Percentiles rank a stretch among this genome's conserved stretches.
Conservation (phyloP, 768 basidiomycete species). For the Hygrocybe punicea region DNA sequence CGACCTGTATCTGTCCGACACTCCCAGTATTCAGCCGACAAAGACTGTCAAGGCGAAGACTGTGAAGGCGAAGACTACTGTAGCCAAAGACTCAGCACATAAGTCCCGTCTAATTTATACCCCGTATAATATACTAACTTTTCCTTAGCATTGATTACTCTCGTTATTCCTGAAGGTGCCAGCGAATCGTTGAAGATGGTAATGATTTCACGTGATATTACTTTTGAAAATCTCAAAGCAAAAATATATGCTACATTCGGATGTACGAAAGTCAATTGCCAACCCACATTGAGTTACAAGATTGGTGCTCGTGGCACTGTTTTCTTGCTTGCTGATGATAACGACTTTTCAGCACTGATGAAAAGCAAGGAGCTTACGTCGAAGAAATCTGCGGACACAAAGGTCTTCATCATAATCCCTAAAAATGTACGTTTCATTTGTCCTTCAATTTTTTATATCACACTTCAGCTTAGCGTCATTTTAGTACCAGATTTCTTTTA, state of each 20-base stretch:
- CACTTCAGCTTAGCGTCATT: not conserved
- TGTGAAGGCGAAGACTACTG: too few species aligned
- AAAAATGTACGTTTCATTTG: not conserved
- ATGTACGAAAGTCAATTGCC: not conserved
- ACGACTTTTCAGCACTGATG: too few species aligned
- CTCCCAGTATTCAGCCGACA: not conserved
- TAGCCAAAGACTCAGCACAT: not conserved
- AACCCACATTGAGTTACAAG: not conserved
- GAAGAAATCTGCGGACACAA: not conserved
- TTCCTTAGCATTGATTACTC: not conserved
- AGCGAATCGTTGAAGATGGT: too few species aligned
- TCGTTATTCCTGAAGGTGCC: too few species aligned
- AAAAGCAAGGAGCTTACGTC: too few species aligned
- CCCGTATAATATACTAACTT: not conserved
- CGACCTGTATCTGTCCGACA: not conserved
- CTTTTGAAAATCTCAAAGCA: not conserved
- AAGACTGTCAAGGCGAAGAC: too few species aligned
- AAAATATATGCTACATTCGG: not conserved
- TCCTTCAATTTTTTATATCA: not conserved
- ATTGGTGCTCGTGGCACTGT: too few species aligned
- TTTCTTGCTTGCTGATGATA: too few species aligned
- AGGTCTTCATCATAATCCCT: not conserved
- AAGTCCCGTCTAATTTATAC: not conserved
- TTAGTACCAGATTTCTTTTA: too few species aligned
- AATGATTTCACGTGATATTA: not conserved